A percentile compares a stretch with the other conserved stretches of the same genome.
phyloP scores from a whole-genome alignment of 805 yeast genomes.

The Candida railenensis region DNA sequence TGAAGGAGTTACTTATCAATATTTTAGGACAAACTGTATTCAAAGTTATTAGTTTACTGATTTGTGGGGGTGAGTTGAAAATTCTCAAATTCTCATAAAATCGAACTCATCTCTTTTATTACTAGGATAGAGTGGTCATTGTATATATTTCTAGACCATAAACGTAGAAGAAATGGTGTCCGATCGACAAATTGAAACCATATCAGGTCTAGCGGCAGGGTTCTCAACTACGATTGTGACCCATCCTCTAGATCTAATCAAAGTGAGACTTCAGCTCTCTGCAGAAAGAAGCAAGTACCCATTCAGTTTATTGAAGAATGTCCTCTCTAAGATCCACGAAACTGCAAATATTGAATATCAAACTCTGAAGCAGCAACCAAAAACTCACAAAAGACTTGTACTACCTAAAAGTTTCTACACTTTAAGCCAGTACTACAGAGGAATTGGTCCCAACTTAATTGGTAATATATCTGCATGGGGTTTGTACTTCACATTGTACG shows the following conservation, averaged over 20 bases:
- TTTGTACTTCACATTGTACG: slow-evolving; percentile 76
- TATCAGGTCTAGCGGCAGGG: slow-evolving; percentile 82
- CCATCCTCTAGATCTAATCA: slow-evolving; percentile 88
- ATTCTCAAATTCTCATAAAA: neutral
- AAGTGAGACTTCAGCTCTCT: slow-evolving; percentile 75
- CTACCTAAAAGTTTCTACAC: slow-evolving; percentile 6
- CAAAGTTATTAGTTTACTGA: too few relatives aligned
- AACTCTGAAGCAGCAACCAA: slow-evolving; percentile 1
- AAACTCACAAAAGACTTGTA: slow-evolving; percentile 1
- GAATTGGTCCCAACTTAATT: slow-evolving; percentile 71
- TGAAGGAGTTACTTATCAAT: too few relatives aligned
- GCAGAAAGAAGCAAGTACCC: slow-evolving; percentile 12
- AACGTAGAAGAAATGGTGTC: neutral
- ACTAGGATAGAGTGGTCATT: neutral
- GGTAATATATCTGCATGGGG: slow-evolving; percentile 93
- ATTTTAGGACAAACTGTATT: neutral
- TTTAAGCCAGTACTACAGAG: slow-evolving; percentile 58
- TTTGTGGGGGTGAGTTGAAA: neutral
- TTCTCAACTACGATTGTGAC: slow-evolving; percentile 72
- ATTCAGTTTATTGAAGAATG: slow-evolving; percentile 17
- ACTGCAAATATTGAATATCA: slow-evolving; percentile 16
- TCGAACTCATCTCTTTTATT: neutral
- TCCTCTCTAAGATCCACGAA: slow-evolving; percentile 17
- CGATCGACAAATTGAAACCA: slow-evolving; percentile 48
- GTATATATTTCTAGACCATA: neutral